Evolutionary conservation across 192 early-diverging fungal genomes (phyloP), one percentile per base, ranked within the genome.

Genomic region (Coemansia sp.): DNA sequence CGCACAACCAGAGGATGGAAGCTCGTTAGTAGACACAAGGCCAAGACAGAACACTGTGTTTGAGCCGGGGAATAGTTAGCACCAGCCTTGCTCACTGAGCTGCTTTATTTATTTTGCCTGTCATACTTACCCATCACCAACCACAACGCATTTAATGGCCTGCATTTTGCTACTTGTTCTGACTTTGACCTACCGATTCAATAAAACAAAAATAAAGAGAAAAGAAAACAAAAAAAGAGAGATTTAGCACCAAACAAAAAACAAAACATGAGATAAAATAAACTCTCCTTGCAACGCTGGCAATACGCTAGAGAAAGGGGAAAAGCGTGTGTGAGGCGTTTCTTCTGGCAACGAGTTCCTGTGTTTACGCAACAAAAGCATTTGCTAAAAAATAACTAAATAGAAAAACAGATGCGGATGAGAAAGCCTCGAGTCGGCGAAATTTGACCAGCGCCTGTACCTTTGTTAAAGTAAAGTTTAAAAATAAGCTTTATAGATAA

Each of bases 61-160:
- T 15, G 45, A 28, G 22, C 22, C 22, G 22, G 22, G 22, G 22
- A 28, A 28, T 48, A 48, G 1, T 15, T 48, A 15, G 14, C 45
- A 15, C 45, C 17, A 48, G 45, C 45, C 17, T 12, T 8, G 45
- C 3, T 3, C 9, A 5, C 9, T 1, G 39, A 41, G 39, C 39
- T 41, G 45, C 14, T 12, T 48, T 48, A 15, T 48, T 48, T 48
- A 15, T 15, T 3, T 8, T 20, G 3, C 20, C 20, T 2, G 15
- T 37, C 12, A 9, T 36, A 81, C 86, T 84, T 86, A 92, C 91
- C 92, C 92, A 70, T 93, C 92, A 64, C 92, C 92, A 58, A 93
- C 91, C 22, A 93, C 92, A 56, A 93, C 92, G 86, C 92, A 93
- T 86, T 93, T 93, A 83, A 93, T 92, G 67, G 92, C 89, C 85